These are phyloP conservation scores for Curvularia eragrostidis DNA, from an alignment of 2,329 filamentous ascomycete genomes.

Conservation along the genomic window DNA sequence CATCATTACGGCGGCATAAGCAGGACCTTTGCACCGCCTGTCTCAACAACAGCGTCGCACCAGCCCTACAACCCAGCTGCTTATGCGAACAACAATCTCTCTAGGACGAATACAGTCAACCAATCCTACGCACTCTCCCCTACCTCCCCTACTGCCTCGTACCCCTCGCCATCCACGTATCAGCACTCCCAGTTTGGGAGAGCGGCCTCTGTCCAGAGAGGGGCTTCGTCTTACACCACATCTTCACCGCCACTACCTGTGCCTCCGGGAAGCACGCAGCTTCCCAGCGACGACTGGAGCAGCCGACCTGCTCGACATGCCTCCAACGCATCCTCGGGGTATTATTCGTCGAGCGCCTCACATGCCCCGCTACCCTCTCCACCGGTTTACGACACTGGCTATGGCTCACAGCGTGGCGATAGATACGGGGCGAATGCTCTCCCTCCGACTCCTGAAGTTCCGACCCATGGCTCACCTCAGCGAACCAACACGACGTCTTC, in stretches of 20 bases:
- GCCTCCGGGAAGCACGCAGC: slow-evolving; percentile 43
- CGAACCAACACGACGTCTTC: slow-evolving; percentile 61
- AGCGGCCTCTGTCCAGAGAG: slow-evolving; percentile 39
- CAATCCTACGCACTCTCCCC: slow-evolving; percentile 49
- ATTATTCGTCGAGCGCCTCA: slow-evolving; percentile 39
- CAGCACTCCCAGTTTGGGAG: slow-evolving; percentile 45
- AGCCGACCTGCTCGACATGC: slow-evolving; percentile 39
- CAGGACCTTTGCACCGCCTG: slow-evolving; percentile 42
- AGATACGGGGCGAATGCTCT: slow-evolving; percentile 49
- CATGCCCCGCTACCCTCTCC: slow-evolving; percentile 48
- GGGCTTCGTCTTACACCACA: slow-evolving; percentile 44
- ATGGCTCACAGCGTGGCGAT: slow-evolving; percentile 36
- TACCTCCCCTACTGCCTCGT: slow-evolving; percentile 40
- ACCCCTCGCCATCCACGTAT: slow-evolving; percentile 39
- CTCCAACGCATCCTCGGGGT: slow-evolving; percentile 38
- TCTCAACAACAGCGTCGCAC: slow-evolving; percentile 33
- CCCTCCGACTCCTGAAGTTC: slow-evolving; percentile 59
- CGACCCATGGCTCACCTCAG: slow-evolving; percentile 57
- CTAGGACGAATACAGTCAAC: slow-evolving; percentile 40
- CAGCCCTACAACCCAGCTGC: slow-evolving; percentile 56
- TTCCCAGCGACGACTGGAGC: slow-evolving; percentile 46
- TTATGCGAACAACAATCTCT: slow-evolving; percentile 48
- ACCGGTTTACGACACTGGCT: slow-evolving; percentile 40
- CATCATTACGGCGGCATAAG: slow-evolving; percentile 61
- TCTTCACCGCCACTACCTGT: slow-evolving; percentile 48